A percentile compares a stretch with the other conserved stretches of the same genome.
These are phyloP conservation scores for Solanum hybrid DNA, from an alignment of 305 asterid species.

Conservation along the genomic window DNA sequence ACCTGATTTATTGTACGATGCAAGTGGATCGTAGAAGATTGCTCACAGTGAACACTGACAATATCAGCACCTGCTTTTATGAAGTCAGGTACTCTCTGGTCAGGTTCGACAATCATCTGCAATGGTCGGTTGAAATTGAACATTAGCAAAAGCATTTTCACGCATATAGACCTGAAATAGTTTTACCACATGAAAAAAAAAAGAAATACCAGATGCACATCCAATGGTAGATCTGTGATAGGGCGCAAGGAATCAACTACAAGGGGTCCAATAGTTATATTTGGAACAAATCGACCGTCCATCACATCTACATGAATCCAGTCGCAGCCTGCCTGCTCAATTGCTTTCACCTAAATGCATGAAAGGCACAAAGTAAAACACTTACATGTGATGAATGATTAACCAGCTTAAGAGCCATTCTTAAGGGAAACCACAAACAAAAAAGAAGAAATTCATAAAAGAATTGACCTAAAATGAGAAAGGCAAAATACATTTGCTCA, in stretches of 20 bases:
- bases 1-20: slow-evolving; percentile 91
- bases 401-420: background rate
- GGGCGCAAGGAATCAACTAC: slow-evolving; percentile 92
- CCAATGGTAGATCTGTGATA: slow-evolving; percentile 92
- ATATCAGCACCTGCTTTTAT: slow-evolving; percentile 99
- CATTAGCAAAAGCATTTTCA: slow-evolving; percentile 21
- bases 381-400: background rate
- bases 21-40: slow-evolving; percentile 94
- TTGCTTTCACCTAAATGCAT: slow-evolving; percentile 76
- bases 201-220: slow-evolving; percentile 84
- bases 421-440: background rate
- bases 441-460: background rate
- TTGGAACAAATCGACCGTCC: slow-evolving; percentile 98
- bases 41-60: slow-evolving; percentile 95
- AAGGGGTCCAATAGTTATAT: slow-evolving; percentile 96
- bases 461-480: background rate
- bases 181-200: slow-evolving; percentile 12
- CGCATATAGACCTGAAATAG: slow-evolving; percentile 8
- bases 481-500: background rate
- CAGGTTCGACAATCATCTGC: slow-evolving; percentile 99
- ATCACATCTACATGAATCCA: slow-evolving; percentile 99
- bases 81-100: slow-evolving; percentile 91
- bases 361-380: slow-evolving; percentile 7
- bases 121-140: slow-evolving; percentile 18
- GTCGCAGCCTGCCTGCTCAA: slow-evolving; percentile 96